These are phyloP conservation scores for Cerioporus squamosus DNA, from an alignment of 1,284 basidiomycete genomes.

Conservation along the genomic window DNA sequence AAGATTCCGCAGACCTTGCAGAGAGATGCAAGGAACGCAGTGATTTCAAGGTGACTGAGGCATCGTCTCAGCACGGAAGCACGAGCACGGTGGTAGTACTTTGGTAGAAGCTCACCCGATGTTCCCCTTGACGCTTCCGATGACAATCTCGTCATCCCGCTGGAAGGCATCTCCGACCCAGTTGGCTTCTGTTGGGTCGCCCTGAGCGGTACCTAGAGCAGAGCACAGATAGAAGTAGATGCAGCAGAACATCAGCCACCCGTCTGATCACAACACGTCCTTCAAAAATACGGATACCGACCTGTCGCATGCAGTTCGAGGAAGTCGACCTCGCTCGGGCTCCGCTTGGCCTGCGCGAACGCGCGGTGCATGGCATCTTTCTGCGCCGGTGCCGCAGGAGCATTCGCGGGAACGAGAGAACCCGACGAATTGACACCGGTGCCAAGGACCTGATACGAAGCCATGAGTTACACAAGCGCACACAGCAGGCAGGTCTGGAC, in stretches of 20 bases:
- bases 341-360: conserved; percentile 31
- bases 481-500: not conserved
- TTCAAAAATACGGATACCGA: conserved; percentile 3
- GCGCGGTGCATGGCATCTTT: conserved; percentile 37
- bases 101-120: conserved; percentile 38
- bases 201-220: conserved; percentile 41
- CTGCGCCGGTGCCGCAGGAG: conserved; percentile 43
- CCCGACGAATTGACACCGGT: conserved; percentile 44
- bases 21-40: conserved; percentile 47
- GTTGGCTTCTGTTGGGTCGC: conserved; percentile 55
- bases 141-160: conserved; percentile 34
- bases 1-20: conserved; percentile 47
- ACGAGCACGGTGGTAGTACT: conserved; percentile 30
- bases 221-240: not conserved
- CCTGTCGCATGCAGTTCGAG: conserved; percentile 54
- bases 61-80: conserved; percentile 23
- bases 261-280: too few species aligned
- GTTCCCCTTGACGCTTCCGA: conserved; percentile 53
- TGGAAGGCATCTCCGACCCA: conserved; percentile 45
- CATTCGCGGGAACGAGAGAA: conserved; percentile 38
- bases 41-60: conserved; percentile 46
- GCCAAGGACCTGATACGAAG: conserved; percentile 38
- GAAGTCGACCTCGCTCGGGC: conserved; percentile 46
- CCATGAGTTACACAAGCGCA: not conserved
- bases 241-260: not conserved